Evolutionary conservation across 306 rosid species (phyloP).

Genomic region (Cyamopsis tetragonoloba): DNA sequence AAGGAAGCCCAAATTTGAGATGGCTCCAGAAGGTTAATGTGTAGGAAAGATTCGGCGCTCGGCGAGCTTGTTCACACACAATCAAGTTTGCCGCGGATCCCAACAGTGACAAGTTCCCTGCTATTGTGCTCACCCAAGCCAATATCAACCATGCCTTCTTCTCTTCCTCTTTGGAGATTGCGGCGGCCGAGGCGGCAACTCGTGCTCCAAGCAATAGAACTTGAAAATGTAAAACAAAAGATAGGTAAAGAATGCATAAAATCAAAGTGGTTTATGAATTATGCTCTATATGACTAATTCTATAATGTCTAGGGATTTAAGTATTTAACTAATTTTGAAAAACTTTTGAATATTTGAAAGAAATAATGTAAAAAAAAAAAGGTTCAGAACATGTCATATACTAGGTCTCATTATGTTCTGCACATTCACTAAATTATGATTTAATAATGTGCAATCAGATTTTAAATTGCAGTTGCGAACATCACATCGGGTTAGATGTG

Average conservation of each 20-base stretch:
- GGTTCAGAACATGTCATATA: neutral
- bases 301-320: neutral
- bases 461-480: no score
- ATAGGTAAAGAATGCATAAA: neutral
- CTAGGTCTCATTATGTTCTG: neutral
- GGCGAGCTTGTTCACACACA: slow-evolving; percentile 88
- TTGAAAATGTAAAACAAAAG: slow-evolving; percentile 8
- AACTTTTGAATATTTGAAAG: neutral
- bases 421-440: neutral
- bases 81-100: slow-evolving; percentile 94
- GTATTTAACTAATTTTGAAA: neutral
- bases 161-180: slow-evolving; percentile 57
- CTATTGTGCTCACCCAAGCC: slow-evolving; percentile 88
- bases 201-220: slow-evolving; percentile 84
- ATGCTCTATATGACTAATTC: neutral
- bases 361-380: neutral
- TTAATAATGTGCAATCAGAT: neutral
- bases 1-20: slow-evolving; percentile 83
- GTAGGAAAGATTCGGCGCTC: slow-evolving; percentile 52
- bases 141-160: slow-evolving; percentile 79
- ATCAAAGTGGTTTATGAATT: neutral
- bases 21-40: slow-evolving; percentile 79
- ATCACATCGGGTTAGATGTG: no score
- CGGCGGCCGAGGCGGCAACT: slow-evolving; percentile 74
- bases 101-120: slow-evolving; percentile 72